Evolutionary conservation across 169 alveolate species (phyloP).

Genomic region (Eimeria acervulina): DNA sequence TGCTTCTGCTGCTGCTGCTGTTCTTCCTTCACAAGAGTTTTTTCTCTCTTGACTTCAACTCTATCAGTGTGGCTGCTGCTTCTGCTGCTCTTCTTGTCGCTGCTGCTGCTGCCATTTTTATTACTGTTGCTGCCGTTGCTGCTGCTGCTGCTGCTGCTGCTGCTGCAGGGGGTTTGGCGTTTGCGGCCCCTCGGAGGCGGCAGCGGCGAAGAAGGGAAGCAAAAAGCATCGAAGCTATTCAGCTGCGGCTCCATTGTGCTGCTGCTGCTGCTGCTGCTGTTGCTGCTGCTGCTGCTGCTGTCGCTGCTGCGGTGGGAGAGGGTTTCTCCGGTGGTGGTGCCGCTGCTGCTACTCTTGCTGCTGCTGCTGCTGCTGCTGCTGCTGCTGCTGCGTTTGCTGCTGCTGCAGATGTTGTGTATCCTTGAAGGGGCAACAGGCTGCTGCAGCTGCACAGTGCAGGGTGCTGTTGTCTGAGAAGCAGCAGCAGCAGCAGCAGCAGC

Average conservation of each 20-base stretch:
- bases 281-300: conserved; percentile 34
- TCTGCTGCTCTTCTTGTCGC: background rate
- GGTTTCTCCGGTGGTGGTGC: background rate
- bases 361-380: conserved; percentile 8
- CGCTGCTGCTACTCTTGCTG: background rate
- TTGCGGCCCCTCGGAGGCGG: conserved; percentile 31
- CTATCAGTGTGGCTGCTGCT: background rate
- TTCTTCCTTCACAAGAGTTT: background rate
- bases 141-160: conserved; percentile 52
- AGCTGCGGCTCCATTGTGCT: background rate
- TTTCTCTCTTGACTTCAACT: background rate
- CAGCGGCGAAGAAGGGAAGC: background rate
- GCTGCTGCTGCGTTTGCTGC: background rate
- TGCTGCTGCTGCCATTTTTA: background rate
- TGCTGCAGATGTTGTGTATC: background rate
- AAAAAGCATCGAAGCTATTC: conserved; percentile 21
- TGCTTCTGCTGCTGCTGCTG: conserved; percentile 35
- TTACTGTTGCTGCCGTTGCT: background rate
- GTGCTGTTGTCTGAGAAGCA: background rate
- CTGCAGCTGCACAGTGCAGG: background rate
- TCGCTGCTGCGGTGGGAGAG: background rate
- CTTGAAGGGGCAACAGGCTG: background rate
- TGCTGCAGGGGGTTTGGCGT: conserved; percentile 36
- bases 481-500: conserved; percentile 6
- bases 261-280: background rate